phyloP scores from a whole-genome alignment of 2,329 filamentous ascomycete species.

The Diplodia intermedia region DNA sequence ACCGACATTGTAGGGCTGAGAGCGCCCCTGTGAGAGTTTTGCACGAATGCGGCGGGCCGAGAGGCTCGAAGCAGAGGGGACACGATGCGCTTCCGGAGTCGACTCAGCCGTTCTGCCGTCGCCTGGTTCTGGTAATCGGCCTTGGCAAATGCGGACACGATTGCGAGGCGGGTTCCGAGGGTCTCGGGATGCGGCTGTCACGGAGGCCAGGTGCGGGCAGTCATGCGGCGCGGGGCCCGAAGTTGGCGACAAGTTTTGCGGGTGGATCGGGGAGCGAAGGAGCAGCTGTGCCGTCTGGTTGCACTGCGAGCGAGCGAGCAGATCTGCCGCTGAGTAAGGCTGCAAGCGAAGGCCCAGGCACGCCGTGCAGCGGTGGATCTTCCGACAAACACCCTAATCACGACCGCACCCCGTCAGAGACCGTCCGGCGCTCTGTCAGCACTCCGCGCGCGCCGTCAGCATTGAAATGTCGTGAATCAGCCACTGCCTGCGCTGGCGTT shows the following conservation, averaged over 20 bases:
- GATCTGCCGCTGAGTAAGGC: conserved; percentile 27
- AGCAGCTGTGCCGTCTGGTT: conserved; percentile 12
- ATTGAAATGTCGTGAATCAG: neutral
- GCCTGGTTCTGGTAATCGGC: neutral
- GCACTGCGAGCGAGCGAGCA: conserved; percentile 7
- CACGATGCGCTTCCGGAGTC: neutral
- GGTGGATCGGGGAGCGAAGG: conserved; percentile 5
- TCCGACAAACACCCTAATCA: conserved; percentile 28
- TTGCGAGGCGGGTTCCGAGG: neutral
- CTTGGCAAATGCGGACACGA: neutral
- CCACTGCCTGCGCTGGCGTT: neutral
- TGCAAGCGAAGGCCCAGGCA: conserved; percentile 23
- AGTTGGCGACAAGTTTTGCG: conserved; percentile 17
- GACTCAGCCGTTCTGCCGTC: neutral
- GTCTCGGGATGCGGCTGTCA: neutral
- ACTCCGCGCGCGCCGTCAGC: conserved; percentile 7
- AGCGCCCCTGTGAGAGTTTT: conserved; percentile 12
- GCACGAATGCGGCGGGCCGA: neutral
- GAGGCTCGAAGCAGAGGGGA: neutral
- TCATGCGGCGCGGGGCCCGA: neutral
- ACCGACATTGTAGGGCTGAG: conserved; percentile 23
- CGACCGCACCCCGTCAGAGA: neutral
- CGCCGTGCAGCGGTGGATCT: conserved; percentile 21
- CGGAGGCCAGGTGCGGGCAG: neutral
- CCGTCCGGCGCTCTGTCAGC: neutral